Percentiles rank a stretch among this genome's conserved stretches.
Conservation (phyloP, 2,329 filamentous ascomycete species). For the Botryotinia convoluta region DNA sequence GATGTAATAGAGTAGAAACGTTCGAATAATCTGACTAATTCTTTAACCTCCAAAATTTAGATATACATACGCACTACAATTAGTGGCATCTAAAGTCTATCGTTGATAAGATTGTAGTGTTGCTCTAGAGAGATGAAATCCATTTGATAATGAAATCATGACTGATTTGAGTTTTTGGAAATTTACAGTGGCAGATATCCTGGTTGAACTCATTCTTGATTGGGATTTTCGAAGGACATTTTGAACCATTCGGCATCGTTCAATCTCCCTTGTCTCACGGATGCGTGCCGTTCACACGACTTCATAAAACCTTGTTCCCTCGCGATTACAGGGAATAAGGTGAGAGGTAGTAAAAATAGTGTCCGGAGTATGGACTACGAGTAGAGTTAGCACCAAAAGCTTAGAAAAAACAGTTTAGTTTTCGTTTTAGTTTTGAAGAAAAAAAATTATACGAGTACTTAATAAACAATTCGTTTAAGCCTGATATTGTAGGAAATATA, state of each 20-base stretch:
- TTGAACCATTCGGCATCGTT: slow-evolving; percentile 18
- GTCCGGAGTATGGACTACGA: neutral
- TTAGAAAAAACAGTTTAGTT: neutral
- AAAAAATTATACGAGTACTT: neutral
- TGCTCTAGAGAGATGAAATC: neutral
- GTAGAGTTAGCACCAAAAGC: neutral
- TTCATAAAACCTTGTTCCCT: slow-evolving; percentile 17
- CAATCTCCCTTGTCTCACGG: slow-evolving; percentile 21
- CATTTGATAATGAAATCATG: neutral
- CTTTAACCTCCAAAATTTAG: neutral
- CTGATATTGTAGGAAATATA: neutral
- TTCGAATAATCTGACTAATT: neutral
- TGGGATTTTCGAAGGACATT: neutral
- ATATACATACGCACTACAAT: neutral
- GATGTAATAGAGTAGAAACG: neutral
- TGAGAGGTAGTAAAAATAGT: neutral
- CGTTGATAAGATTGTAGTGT: neutral
- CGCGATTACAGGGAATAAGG: neutral
- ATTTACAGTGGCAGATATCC: neutral
- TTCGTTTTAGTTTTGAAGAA: neutral
- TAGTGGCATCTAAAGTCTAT: neutral
- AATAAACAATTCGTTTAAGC: neutral
- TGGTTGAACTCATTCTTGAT: neutral
- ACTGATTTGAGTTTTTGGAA: neutral
- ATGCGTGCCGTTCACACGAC: slow-evolving; percentile 15